phyloP scores from a whole-genome alignment of 371 early-diverging fungal genomes.

The Mucor sp. region DNA sequence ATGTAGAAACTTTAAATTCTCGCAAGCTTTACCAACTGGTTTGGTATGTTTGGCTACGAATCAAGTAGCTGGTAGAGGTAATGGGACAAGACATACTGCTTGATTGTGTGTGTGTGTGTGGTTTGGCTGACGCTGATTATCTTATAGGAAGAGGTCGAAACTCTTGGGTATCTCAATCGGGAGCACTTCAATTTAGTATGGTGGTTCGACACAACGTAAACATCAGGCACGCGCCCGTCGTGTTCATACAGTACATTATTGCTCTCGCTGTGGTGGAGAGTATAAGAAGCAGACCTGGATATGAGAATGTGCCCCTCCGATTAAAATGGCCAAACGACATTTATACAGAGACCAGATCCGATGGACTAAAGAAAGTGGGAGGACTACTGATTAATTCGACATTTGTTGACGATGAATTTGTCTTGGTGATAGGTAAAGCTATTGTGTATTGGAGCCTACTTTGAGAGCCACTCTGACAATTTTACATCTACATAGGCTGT shows the following conservation, averaged over 20 bases:
- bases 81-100: neutral
- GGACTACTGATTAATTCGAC: constrained; percentile 87
- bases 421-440: constrained; percentile 81
- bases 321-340: constrained; percentile 98
- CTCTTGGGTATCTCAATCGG: constrained; percentile 91
- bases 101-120: too few relatives aligned
- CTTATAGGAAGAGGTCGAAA: constrained; percentile 70
- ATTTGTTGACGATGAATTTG: constrained; percentile 67
- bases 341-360: constrained; percentile 56
- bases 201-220: constrained; percentile 68
- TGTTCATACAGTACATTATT: constrained; percentile 89
- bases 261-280: constrained; percentile 84
- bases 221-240: constrained; percentile 59
- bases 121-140: too few relatives aligned
- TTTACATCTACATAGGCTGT: constrained; percentile 53
- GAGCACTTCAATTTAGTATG: constrained; percentile 89
- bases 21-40: constrained; percentile 71
- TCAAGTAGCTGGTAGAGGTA: constrained; percentile 81
- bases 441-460: neutral
- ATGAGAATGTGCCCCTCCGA: constrained; percentile 75
- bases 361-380: constrained; percentile 75
- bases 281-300: constrained; percentile 68
- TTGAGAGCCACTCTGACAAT: neutral
- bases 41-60: constrained; percentile 75
- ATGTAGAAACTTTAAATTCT: constrained; percentile 65